These are phyloP conservation scores for Venturia pyrina DNA, from an alignment of 2,329 filamentous ascomycete genomes.

Conservation along the genomic window DNA sequence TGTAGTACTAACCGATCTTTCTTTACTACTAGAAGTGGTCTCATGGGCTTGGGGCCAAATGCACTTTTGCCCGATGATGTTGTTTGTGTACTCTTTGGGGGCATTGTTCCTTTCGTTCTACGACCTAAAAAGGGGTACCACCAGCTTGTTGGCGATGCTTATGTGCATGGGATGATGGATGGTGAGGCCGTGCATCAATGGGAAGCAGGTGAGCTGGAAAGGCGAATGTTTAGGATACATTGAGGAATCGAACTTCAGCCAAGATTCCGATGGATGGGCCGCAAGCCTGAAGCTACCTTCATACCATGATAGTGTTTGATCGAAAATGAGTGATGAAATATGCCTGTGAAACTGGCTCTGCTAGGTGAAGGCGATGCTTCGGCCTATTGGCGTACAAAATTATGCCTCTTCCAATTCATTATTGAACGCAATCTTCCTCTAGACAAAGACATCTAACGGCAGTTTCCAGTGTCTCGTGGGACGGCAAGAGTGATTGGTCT, in stretches of 20 bases:
- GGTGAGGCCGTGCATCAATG: conserved; percentile 6
- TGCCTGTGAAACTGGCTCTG: too few species aligned
- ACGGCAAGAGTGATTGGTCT: too few species aligned
- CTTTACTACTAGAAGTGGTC: conserved; percentile 6
- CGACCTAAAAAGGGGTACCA: conserved; percentile 3
- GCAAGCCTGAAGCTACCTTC: too few species aligned
- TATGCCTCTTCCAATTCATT: too few species aligned
- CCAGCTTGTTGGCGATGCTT: conserved; percentile 11
- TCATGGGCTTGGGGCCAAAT: conserved; percentile 4
- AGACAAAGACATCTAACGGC: too few species aligned
- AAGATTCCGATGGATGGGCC: not conserved
- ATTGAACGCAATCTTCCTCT: too few species aligned
- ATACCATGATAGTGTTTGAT: too few species aligned
- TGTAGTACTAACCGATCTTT: not conserved
- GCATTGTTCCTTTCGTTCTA: conserved; percentile 7
- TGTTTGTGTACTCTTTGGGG: conserved; percentile 10
- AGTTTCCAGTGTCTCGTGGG: too few species aligned
- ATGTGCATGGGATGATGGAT: conserved; percentile 14
- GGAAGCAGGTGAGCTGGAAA: not conserved
- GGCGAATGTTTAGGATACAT: conserved; percentile 3
- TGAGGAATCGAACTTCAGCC: not conserved
- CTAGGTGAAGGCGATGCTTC: too few species aligned
- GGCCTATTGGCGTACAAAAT: too few species aligned
- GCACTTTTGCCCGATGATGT: conserved; percentile 6
- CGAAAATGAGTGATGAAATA: too few species aligned